Conservation (phyloP, 1,284 basidiomycete genomes). For the Leccinum subrobustum region DNA sequence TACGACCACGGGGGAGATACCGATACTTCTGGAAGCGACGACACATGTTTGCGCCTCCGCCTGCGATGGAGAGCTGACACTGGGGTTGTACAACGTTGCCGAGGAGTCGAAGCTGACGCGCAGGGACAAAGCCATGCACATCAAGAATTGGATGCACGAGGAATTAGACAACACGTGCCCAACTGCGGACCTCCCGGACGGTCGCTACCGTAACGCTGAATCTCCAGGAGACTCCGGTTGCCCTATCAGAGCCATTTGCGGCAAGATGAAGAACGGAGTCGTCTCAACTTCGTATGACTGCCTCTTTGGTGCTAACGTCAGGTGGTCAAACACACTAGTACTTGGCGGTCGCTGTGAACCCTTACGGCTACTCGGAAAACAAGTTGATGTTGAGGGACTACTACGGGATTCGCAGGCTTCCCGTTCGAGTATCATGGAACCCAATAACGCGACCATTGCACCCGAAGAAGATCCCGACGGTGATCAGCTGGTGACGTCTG, state of each 20-base stretch:
- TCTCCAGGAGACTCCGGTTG: not conserved
- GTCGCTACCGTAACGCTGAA: not conserved
- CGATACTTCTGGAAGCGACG: slow-evolving; percentile 45
- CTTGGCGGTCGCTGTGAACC: not conserved
- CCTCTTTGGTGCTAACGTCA: not conserved
- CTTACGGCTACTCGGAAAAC: not conserved
- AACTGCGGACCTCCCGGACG: not conserved
- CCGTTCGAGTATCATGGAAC: slow-evolving; percentile 7
- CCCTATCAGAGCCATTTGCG: not conserved
- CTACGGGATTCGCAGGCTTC: slow-evolving; percentile 19
- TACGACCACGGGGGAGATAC: slow-evolving; percentile 53
- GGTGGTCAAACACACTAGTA: not conserved
- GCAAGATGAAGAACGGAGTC: not conserved
- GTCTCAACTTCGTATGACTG: not conserved
- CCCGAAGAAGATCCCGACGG: slow-evolving; percentile 19
- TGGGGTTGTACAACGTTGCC: slow-evolving; percentile 3
- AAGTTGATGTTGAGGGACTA: not conserved
- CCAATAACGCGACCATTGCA: not conserved
- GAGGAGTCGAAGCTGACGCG: slow-evolving; percentile 4
- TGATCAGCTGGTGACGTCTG: slow-evolving; percentile 14
- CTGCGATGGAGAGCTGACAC: not conserved
- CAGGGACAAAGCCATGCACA: not conserved
- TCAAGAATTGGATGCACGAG: slow-evolving; percentile 2
- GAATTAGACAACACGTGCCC: slow-evolving; percentile 3
- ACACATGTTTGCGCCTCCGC: slow-evolving; percentile 7